phyloP scores from a whole-genome alignment of 371 early-diverging fungal genomes.

The Dichotomocladium elegans region DNA sequence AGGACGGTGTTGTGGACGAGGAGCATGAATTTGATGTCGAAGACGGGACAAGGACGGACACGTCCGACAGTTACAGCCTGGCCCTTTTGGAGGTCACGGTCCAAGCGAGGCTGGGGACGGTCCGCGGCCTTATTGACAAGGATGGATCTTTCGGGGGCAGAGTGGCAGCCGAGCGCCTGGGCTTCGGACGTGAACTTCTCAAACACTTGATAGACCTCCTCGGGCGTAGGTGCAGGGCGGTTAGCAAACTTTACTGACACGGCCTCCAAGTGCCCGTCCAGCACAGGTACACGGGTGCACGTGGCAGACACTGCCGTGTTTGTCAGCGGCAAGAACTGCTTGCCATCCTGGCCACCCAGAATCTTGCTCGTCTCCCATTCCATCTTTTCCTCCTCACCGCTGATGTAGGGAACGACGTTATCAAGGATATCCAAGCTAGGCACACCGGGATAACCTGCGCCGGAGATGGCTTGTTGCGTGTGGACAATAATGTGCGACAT shows the following conservation, averaged over 20 bases:
- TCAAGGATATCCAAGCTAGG: slow-evolving; percentile 90
- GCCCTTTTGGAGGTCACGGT: slow-evolving; percentile 80
- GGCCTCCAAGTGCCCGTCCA: slow-evolving; percentile 92
- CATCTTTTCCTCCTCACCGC: slow-evolving; percentile 97
- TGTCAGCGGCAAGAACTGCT: slow-evolving; percentile 44
- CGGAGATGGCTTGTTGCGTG: slow-evolving; percentile 95
- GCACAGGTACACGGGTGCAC: slow-evolving; percentile 93
- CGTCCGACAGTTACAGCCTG: slow-evolving; percentile 91
- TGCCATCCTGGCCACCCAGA: slow-evolving; percentile 62
- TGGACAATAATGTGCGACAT: slow-evolving; percentile 73
- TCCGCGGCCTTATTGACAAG: slow-evolving; percentile 69
- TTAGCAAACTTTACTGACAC: slow-evolving; percentile 84
- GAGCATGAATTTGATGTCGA: slow-evolving; percentile 87
- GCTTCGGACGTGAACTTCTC: slow-evolving; percentile 74
- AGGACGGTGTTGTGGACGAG: slow-evolving; percentile 94
- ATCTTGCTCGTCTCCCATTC: slow-evolving; percentile 94
- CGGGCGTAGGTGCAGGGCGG: slow-evolving; percentile 63
- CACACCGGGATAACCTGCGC: slow-evolving; percentile 97
- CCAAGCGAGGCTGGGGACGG: slow-evolving; percentile 94
- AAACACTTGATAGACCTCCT: slow-evolving; percentile 67
- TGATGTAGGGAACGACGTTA: slow-evolving; percentile 91
- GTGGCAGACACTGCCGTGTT: slow-evolving; percentile 82
- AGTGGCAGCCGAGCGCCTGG: slow-evolving; percentile 67
- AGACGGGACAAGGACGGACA: slow-evolving; percentile 76
- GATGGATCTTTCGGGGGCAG: slow-evolving; percentile 82